Evolutionary conservation across 2,329 filamentous ascomycete genomes (phyloP), one percentile per base, ranked within the genome.

Genomic region (Magnaporthiopsis poae): DNA sequence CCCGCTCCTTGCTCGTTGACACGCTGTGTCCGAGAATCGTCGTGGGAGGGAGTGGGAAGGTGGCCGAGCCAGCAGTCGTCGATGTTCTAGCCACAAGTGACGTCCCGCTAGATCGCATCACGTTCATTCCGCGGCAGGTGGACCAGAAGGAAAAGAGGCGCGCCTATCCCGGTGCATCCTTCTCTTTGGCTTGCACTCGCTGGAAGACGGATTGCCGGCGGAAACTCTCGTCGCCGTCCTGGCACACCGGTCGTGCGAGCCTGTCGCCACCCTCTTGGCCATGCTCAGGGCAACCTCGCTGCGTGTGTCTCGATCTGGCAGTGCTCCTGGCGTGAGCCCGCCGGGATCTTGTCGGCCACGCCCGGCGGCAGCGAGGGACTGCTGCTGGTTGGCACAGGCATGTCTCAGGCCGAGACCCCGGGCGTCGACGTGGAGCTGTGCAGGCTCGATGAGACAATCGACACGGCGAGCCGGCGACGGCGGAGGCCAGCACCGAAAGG

Each of bases 251-350:
- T 86, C 8, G 82, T 82, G 25, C 77, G 82, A 84, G 68, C 84
- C 86, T 82, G 74, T 86, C 7, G 77, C 85, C 64, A 83, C 81
- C 25, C 85, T 86, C 62, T 76, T 84, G 66, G 84, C 83, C 2
- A 76, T 86, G 31, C 74, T 87, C 52, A 84, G 83, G 67, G 81
- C 81, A 84, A 84, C 25, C 84, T 81, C 18, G 84, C 69, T 87
- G 87, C 70, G 78, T 86, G 5, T 84, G 85, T 3, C 77, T 87
- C 1, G 85, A 87, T 68, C 84, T 84, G 39, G 80, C 81, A 4
- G 77, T 84, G 39, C 60, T 29, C 0, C 1, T 8, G n/a, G n/a
- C 25, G 5, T 29, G 60, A 7, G 33, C 35, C 27, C 27, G 12
- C n/a, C 7, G 33, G 9, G 29, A 35, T 62, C 29, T n/a, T 62